These are phyloP conservation scores for Wilcoxina mikolae DNA, from an alignment of 495 filamentous ascomycete genomes.

Conservation along the genomic window DNA sequence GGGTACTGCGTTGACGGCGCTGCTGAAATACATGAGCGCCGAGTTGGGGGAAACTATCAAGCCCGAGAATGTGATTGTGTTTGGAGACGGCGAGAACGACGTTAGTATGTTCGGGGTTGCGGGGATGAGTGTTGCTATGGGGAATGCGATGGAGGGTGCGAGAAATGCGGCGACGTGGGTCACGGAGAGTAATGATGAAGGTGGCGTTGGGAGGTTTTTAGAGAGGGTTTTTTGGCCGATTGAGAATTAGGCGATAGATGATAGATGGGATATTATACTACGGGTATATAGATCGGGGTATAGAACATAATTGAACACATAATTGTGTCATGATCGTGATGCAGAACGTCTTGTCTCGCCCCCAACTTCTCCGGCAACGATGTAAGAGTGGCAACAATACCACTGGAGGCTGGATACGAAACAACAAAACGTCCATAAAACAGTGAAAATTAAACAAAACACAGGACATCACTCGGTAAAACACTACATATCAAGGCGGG, in stretches of 20 bases:
- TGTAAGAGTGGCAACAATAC: too few species aligned
- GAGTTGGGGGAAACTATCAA: not conserved
- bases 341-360: too few species aligned
- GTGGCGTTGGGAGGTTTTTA: constrained; percentile 7
- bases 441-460: too few species aligned
- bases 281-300: too few species aligned
- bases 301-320: too few species aligned
- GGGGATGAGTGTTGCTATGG: constrained; percentile 9
- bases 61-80: constrained; percentile 1
- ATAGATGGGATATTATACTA: too few species aligned
- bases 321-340: not conserved
- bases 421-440: too few species aligned
- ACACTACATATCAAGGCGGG: too few species aligned
- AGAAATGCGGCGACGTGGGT: not conserved
- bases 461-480: too few species aligned
- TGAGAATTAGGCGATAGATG: not conserved
- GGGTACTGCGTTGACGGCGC: not conserved
- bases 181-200: constrained; percentile 4
- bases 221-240: constrained; percentile 6
- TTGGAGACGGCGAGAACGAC: constrained; percentile 10
- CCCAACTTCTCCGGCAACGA: too few species aligned
- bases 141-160: constrained; percentile 6
- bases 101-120: constrained; percentile 9
- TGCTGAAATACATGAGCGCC: not conserved
- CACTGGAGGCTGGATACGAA: too few species aligned